Conservation (phyloP, 31 red algal genomes). For the Endocladia muricata region DNA sequence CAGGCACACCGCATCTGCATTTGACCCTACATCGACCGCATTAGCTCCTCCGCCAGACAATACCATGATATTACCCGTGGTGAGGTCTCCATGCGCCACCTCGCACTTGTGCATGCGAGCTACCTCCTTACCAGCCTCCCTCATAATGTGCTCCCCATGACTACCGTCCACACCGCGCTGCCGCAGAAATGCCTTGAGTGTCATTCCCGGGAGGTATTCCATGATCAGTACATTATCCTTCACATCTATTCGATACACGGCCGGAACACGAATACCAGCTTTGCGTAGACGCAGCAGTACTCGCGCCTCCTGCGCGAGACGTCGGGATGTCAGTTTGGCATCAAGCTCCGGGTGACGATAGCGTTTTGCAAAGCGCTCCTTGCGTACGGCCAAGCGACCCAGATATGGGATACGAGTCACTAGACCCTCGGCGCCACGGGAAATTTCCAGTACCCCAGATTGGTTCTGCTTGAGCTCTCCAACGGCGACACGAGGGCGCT, state of each 20-base stretch:
- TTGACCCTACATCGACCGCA: too few species aligned
- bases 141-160: slow-evolving; percentile 8
- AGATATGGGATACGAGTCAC: slow-evolving; percentile 30
- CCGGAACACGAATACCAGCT: slow-evolving; percentile 60
- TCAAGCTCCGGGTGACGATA: slow-evolving; percentile 74
- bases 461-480: too few species aligned
- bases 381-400: slow-evolving; percentile 47
- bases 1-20: slow-evolving; percentile 5
- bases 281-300: slow-evolving; percentile 51
- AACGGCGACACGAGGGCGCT: too few species aligned
- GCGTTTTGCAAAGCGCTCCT: slow-evolving; percentile 58
- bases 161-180: background rate
- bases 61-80: slow-evolving; percentile 75
- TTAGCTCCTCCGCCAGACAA: too few species aligned
- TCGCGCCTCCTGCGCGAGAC: slow-evolving; percentile 60
- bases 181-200: slow-evolving; percentile 52
- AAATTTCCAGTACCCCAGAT: too few species aligned
- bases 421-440: slow-evolving; percentile 69
- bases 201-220: slow-evolving; percentile 46
- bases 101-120: slow-evolving; percentile 59
- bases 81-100: slow-evolving; percentile 89
- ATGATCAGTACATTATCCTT: slow-evolving; percentile 33
- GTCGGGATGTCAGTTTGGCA: slow-evolving; percentile 41
- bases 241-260: slow-evolving; percentile 65
- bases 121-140: slow-evolving; percentile 39